Evolutionary conservation across 345 rosid species (phyloP).

Genomic region (Eucalyptus cloeziana): DNA sequence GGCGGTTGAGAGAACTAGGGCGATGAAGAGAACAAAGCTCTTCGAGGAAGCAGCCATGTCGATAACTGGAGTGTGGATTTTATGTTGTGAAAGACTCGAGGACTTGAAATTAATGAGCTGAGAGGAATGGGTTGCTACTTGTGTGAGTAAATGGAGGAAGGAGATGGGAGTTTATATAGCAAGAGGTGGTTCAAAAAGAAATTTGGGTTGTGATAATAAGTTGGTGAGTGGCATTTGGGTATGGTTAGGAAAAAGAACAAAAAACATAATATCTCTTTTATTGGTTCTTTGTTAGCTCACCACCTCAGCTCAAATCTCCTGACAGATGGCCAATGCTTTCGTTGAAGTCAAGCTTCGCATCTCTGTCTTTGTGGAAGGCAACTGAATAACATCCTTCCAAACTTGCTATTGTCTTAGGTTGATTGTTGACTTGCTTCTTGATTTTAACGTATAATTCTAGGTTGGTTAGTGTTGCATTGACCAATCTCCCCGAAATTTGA

Average conservation of each 20-base stretch:
- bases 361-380: neutral
- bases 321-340: neutral
- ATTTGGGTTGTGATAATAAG: neutral
- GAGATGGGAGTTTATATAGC: neutral
- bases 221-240: neutral
- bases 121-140: neutral
- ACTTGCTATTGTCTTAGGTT: neutral
- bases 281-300: neutral
- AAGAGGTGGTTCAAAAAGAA: neutral
- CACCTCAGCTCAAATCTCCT: neutral
- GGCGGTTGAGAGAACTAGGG: neutral
- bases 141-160: neutral
- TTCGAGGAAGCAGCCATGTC: neutral
- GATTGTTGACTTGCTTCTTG: neutral
- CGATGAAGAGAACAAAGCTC: neutral
- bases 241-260: neutral
- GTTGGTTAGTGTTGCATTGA: neutral
- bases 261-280: neutral
- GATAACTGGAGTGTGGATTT: neutral
- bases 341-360: neutral
- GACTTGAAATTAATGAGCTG: neutral
- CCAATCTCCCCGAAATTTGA: neutral
- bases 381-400: neutral
- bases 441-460: neutral
- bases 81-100: neutral